phyloP scores from a whole-genome alignment of 2,329 filamentous ascomycete genomes.

The Colletotrichum scovillei region DNA sequence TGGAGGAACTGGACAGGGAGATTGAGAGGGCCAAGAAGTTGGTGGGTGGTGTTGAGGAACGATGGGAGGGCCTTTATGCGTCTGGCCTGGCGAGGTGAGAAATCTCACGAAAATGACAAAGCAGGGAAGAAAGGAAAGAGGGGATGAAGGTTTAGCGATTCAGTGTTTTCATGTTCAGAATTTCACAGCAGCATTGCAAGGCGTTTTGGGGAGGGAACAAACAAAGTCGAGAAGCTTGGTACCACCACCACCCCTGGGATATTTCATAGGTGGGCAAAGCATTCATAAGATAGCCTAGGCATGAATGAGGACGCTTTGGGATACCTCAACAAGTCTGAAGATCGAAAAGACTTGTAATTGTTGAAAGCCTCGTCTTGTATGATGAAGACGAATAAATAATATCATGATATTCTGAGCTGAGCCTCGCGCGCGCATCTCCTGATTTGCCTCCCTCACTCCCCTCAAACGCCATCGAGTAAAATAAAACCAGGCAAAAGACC shows the following conservation, averaged over 20 bases:
- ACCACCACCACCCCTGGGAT: too few relatives aligned
- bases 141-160: background rate
- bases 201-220: slow-evolving; percentile 42
- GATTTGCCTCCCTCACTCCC: background rate
- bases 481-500: background rate
- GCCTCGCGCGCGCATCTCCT: background rate
- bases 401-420: background rate
- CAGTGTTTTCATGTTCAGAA: background rate
- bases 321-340: background rate
- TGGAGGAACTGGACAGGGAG: slow-evolving; percentile 84
- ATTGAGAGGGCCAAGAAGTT: slow-evolving; percentile 76
- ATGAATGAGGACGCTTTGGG: background rate
- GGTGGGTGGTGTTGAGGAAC: slow-evolving; percentile 73
- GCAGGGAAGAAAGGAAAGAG: background rate
- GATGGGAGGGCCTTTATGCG: slow-evolving; percentile 65
- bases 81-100: slow-evolving; percentile 25
- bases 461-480: background rate
- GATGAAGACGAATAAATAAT: background rate
- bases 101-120: background rate
- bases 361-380: background rate
- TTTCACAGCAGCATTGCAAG: slow-evolving; percentile 46
- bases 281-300: background rate
- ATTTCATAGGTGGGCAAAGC: background rate
- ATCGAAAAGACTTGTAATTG: background rate
- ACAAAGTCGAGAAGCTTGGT: background rate